Base-by-base conservation (phyloP, 2,329 filamentous ascomycete species). In the Byssothecium circinans region DNA sequence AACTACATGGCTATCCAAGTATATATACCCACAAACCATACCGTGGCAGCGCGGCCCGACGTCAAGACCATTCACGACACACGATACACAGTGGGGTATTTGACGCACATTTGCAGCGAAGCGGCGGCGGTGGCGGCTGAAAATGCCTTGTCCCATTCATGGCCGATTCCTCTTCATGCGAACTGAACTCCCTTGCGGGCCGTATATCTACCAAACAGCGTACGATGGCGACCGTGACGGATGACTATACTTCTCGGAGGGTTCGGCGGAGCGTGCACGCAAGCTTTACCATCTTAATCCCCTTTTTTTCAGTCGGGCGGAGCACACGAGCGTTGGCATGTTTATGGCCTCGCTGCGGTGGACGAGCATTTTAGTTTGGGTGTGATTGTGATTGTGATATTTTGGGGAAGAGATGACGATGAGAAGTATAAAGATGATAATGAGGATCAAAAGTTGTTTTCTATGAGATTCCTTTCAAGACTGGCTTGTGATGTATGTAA, bases 361-460 rank as follows among this genome's bases (percentile, higher is more conserved):
- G 30, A 42, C 41, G 43, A 44, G 45, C 50, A 44, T 57, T 33
- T 43, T 52, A 40, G 47, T 19, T 42, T 19, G 41, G 29, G 48
- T 34, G 46, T 49, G 50, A 50, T 49, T 50, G 63, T 56, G 56
- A 64, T 59, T 61, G 53, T 25, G 23, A 25, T 66, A 58, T 53
- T 60, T 51, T 51, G 48, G 52, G 50, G 59, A 23, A 30, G 53
- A 57, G 53, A 50, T 52, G 60, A 23, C 11, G 5, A 39, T n/a
- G 36, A 20, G 50, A 57, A 47, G 49, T 41, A 52, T 62, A 56
- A 64, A 62, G 53, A 67, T 49, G 60, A 64, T 63, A 63, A 67
- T 62, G 64, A 69, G 65, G 60, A 69, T 68, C 58, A 70, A 70
- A 70, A 70, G 67, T 65, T 68, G 57, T 65, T 63, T 45, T 57